Conservation (phyloP, 2,329 filamentous ascomycete genomes). For the Rhynchosporium graminicola region DNA sequence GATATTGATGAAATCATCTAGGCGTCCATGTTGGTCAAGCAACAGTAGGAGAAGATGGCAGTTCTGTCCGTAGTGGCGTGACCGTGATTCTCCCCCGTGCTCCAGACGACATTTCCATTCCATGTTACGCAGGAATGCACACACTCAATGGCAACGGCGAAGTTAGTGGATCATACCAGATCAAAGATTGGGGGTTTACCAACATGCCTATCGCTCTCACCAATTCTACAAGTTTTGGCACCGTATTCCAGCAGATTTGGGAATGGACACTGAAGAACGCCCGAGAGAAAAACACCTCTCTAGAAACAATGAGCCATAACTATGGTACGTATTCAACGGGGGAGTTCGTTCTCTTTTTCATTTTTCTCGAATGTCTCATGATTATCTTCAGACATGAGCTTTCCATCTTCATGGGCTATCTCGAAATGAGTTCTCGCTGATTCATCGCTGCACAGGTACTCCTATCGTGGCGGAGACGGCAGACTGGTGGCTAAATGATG, state of each 20-base stretch:
- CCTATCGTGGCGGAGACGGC: constrained; percentile 65
- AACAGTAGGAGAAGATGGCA: constrained; percentile 35
- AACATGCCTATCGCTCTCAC: constrained; percentile 41
- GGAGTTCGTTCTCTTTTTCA: no score
- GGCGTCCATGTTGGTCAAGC: constrained; percentile 38
- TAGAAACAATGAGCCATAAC: constrained; percentile 35
- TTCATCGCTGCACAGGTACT: constrained; percentile 16
- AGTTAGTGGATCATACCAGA: constrained; percentile 37
- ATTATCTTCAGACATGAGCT: no score
- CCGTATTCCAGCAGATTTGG: constrained; percentile 39
- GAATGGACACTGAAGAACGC: constrained; percentile 32
- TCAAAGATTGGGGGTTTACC: constrained; percentile 39
- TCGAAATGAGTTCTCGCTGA: no score
- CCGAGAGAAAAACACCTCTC: constrained; percentile 23
- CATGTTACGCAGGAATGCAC: constrained; percentile 38
- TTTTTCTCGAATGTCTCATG: no score
- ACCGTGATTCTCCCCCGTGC: constrained; percentile 38
- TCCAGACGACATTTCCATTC: constrained; percentile 34
- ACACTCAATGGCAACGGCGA: constrained; percentile 39
- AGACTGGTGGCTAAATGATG: constrained; percentile 62
- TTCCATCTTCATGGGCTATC: no score
- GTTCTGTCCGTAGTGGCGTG: constrained; percentile 35
- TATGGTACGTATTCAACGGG: constrained; percentile 25
- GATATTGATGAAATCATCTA: constrained; percentile 11
- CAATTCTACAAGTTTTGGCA: constrained; percentile 44